Conservation (phyloP, 2,329 filamentous ascomycete genomes). For the Pestalotiopsis sp. region DNA sequence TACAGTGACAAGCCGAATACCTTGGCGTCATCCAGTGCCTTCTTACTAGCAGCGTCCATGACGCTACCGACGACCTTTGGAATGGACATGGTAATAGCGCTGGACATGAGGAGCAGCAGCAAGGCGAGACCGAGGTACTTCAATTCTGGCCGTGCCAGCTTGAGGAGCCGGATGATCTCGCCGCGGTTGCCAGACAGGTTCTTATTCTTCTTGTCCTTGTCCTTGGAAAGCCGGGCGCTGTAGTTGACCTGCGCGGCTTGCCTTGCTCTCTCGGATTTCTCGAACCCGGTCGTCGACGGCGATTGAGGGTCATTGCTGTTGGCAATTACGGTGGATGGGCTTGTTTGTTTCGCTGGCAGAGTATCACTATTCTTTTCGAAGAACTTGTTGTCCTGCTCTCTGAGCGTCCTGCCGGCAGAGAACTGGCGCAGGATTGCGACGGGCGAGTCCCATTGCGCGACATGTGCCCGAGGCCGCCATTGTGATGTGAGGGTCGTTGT, state of each 20-base stretch:
- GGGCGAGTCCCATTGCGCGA: slow-evolving; percentile 8
- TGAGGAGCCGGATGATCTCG: slow-evolving; percentile 86
- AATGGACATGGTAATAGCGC: slow-evolving; percentile 91
- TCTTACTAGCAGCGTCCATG: slow-evolving; percentile 84
- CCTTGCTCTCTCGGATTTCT: slow-evolving; percentile 79
- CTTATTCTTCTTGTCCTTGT: slow-evolving; percentile 56
- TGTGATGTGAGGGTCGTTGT: neutral
- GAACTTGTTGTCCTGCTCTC: neutral
- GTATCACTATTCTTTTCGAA: slow-evolving; percentile 14
- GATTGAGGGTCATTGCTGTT: slow-evolving; percentile 40
- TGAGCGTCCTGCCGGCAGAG: slow-evolving; percentile 19
- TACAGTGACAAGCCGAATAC: slow-evolving; percentile 84
- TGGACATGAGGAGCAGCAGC: slow-evolving; percentile 83
- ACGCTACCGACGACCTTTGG: slow-evolving; percentile 97
- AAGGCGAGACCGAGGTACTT: slow-evolving; percentile 80
- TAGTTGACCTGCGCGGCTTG: slow-evolving; percentile 90
- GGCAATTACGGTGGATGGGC: neutral
- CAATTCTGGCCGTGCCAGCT: slow-evolving; percentile 84
- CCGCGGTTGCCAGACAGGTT: slow-evolving; percentile 66
- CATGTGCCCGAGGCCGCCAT: neutral
- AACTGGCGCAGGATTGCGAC: slow-evolving; percentile 16
- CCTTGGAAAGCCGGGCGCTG: slow-evolving; percentile 83
- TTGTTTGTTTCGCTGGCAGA: slow-evolving; percentile 42
- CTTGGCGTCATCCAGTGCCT: slow-evolving; percentile 64
- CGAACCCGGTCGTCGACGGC: slow-evolving; percentile 61